A percentile compares a stretch with the other conserved stretches of the same genome.
These are phyloP conservation scores for Fusarium humuli DNA, from an alignment of 2,329 filamentous ascomycete species.

Conservation along the genomic window DNA sequence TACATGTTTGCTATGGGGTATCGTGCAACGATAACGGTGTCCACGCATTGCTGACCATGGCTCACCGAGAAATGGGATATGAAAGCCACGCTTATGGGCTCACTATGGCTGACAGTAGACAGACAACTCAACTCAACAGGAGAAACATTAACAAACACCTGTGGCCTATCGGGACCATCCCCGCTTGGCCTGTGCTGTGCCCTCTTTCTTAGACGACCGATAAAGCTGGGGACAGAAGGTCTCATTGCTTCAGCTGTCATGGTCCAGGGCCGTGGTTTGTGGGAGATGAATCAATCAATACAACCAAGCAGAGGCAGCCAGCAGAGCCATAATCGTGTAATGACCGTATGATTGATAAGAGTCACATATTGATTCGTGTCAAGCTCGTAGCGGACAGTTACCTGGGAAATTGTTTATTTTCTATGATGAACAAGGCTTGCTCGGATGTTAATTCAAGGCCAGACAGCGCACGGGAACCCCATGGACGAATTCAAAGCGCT, in stretches of 20 bases:
- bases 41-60: constrained; percentile 28
- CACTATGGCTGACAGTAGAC: background rate
- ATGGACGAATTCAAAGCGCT: constrained; percentile 38
- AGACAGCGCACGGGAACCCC: constrained; percentile 37
- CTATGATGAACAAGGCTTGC: constrained; percentile 28
- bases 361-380: constrained; percentile 20
- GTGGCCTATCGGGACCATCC: constrained; percentile 43
- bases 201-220: constrained; percentile 17
- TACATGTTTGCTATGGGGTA: constrained; percentile 22
- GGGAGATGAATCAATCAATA: constrained; percentile 15
- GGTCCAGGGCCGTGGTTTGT: constrained; percentile 16
- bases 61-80: constrained; percentile 10
- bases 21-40: background rate
- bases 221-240: constrained; percentile 10
- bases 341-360: constrained; percentile 21
- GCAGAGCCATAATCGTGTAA: constrained; percentile 23
- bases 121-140: constrained; percentile 17
- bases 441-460: constrained; percentile 40
- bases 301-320: constrained; percentile 18
- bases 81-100: constrained; percentile 9
- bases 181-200: constrained; percentile 34
- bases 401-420: constrained; percentile 28
- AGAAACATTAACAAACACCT: constrained; percentile 25
- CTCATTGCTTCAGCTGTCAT: constrained; percentile 28
- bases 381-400: constrained; percentile 19